Evolutionary conservation across 805 yeast genomes (phyloP), one percentile per base, ranked within the genome.

Genomic region (Priceomyces medius): DNA sequence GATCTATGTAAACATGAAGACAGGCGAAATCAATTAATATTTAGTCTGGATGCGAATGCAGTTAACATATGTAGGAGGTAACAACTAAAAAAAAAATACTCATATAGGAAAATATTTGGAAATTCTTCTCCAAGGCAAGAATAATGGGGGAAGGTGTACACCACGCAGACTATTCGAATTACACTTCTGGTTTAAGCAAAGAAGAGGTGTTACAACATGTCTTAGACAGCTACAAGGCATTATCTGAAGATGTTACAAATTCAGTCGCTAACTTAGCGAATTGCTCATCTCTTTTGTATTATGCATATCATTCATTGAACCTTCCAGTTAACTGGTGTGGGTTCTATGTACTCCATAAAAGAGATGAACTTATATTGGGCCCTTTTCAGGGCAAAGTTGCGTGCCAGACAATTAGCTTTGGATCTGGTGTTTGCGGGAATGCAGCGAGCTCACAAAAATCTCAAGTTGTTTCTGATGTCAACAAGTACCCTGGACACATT

Each of bases 331-430:
- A 91, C 60, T 91, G 99, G 99, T 80, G 95, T 0, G 99, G 99
- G 0, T 89, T 93, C 59, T 91, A 91, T 54, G 78, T 86, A 1
- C 50, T 71, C 13, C 73, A 78, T 40, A 35, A 21, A n/a, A 36
- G 51, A 1, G 35, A 58, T 1, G 80, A 75, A 53, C 68, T 93
- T 38, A 73, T 87, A 17, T 68, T 91, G 28, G 99, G 95, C 0
- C 99, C 99, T 10, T 91, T 91, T 62, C 95, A 88, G 62, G 99
- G 99, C 3, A 88, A 88, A 61, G 97, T 91, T 2, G 98, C 98
- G 0, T 91, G 99, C 55, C 98, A 93, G 62, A 66, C 67, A 20
- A 93, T 91, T 43, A 56, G 67, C 42, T 67, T 84, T 38, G 97
- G 96, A 3, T 73, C 66, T 44, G 99, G 99, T 10, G 98, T 91